Base-by-base conservation (phyloP, 2,329 filamentous ascomycete genomes). In the Aspergillus udagawae region DNA sequence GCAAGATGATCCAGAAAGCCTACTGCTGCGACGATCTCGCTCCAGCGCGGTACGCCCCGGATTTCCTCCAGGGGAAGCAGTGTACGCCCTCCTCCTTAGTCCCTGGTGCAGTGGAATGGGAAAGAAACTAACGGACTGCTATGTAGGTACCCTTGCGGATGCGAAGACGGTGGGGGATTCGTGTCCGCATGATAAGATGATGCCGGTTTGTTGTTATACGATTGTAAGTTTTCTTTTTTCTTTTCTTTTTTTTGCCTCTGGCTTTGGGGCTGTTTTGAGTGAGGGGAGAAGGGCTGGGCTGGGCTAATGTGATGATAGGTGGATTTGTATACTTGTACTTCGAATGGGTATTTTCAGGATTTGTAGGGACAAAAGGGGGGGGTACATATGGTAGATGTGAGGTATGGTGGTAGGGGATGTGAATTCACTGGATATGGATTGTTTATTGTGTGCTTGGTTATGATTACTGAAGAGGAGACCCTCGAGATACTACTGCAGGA, bases 21-120 rank as follows among this genome's bases (percentile, higher is more conserved):
- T 72, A 60, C 59, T 72, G 70, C 62, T 72, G 70, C 42, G 65
- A 67, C 23, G 62, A 62, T 20, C 44, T 70, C 52, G 29, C 45
- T 9, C 54, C 63, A 4, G 60, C 64, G 6, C 41, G 45, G 20
- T 52, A 63, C 50, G 68, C 65, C 8, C 42, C 63, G 21, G 56
- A 63, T n/a, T 60, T 60, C 4, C 63, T 65, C 25, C 57, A 63
- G 55, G 68, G 64, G 14, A 9, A 52, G 7, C 59, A 68, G 49
- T 70, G 67, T 71, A 60, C 9, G 67, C 58, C 17, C 54, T 53
- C 9, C 9, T 28, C 28, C 25, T 25, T 3, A 5, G 4, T 5
- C 25, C 25, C 25, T 25, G 23, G 2, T 25, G 25, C 4, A 25
- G 5, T 25, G 25, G 25, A 25, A 25, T 25, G 4, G 4, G 25